Percentiles rank a stretch among this genome's conserved stretches.
These are phyloP conservation scores for Lichenothelia convexa DNA, from an alignment of 495 filamentous ascomycete species.

Conservation along the genomic window DNA sequence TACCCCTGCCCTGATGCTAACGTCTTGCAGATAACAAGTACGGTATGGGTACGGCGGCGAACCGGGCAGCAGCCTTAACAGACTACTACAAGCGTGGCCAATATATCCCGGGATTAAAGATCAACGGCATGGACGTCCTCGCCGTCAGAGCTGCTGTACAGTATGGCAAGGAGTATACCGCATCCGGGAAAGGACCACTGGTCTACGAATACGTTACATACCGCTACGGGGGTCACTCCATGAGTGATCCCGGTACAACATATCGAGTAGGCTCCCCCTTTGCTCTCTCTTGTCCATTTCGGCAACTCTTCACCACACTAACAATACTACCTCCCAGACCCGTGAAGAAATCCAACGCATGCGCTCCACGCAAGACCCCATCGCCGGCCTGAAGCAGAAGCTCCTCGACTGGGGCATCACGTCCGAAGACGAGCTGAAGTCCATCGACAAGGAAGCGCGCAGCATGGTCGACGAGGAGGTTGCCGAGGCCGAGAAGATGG, in stretches of 20 bases:
- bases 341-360: constrained; percentile 99
- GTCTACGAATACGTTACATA: constrained; percentile 99
- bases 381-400: constrained; percentile 94
- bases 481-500: constrained; percentile 71
- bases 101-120: constrained; percentile 97
- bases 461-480: constrained; percentile 76
- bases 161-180: constrained; percentile 74
- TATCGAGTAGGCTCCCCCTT: constrained; percentile 41
- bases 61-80: constrained; percentile 81
- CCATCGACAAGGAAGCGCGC: constrained; percentile 81
- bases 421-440: constrained; percentile 92
- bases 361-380: constrained; percentile 95
- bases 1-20: constrained; percentile 5
- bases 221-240: constrained; percentile 96
- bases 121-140: constrained; percentile 98
- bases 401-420: constrained; percentile 86
- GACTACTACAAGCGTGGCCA: constrained; percentile 99
- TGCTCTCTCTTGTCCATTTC: not conserved
- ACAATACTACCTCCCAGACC: constrained; percentile 25
- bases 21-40: constrained; percentile 83
- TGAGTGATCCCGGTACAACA: constrained; percentile 97
- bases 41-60: constrained; percentile 96
- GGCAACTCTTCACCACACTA: not conserved
- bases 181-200: constrained; percentile 68
- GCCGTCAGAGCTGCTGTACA: constrained; percentile 90